Evolutionary conservation across 805 yeast species (phyloP).

Genomic region (Metahyphopichia silvanorum): DNA sequence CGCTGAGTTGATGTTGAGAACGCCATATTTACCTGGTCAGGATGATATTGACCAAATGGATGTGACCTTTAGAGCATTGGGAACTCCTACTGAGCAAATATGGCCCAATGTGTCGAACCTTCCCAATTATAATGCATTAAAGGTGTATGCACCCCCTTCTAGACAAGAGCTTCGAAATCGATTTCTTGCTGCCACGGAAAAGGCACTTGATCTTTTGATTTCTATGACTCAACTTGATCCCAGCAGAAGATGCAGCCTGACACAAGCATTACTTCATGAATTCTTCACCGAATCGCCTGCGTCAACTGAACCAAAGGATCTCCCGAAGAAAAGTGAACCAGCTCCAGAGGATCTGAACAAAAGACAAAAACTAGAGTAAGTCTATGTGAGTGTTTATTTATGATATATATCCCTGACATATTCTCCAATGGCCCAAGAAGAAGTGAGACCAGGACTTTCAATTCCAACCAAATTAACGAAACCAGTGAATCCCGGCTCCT

Average conservation of each 20-base stretch:
- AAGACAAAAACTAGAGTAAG: constrained; percentile 14
- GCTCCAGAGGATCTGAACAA: constrained; percentile 13
- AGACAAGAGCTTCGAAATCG: constrained; percentile 75
- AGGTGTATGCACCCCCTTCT: constrained; percentile 80
- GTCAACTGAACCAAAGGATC: constrained; percentile 63
- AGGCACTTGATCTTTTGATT: constrained; percentile 72
- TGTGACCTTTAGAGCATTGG: constrained; percentile 91
- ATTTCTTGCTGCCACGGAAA: constrained; percentile 87
- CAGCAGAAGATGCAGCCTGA: constrained; percentile 61
- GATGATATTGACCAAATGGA: constrained; percentile 88
- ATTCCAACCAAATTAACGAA: constrained; percentile 79
- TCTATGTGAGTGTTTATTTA: constrained; percentile 5
- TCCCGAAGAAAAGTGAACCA: constrained; percentile 47
- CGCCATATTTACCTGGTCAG: constrained; percentile 91
- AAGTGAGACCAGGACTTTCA: constrained; percentile 88
- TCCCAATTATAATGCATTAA: constrained; percentile 71
- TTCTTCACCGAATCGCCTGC: constrained; percentile 73
- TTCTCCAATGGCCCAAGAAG: constrained; percentile 79
- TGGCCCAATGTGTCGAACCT: constrained; percentile 90
- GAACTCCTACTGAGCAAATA: constrained; percentile 87
- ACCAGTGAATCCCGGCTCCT: constrained; percentile 72
- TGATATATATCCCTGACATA: constrained; percentile 46
- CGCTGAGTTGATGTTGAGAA: constrained; percentile 93
- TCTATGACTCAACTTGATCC: constrained; percentile 79
- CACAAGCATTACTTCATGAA: constrained; percentile 58